Percentiles rank a stretch among this genome's conserved stretches.
Conservation (phyloP, 225 moss, liverwort and hornwort species). For the Physcomitrium patens region DNA sequence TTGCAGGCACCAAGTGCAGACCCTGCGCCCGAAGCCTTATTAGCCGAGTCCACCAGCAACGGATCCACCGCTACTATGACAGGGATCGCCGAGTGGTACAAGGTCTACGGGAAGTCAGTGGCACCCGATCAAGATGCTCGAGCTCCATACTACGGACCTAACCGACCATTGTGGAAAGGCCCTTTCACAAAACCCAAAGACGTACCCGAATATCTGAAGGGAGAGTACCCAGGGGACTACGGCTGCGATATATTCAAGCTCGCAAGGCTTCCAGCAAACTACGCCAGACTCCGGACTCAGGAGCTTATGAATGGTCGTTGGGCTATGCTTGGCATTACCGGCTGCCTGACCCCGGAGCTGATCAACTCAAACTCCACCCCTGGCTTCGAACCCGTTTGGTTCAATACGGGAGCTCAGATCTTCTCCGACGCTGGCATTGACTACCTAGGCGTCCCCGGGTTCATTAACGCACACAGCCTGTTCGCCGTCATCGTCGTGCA, state of each 20-base stretch:
- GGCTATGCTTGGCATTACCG: slow-evolving; percentile 58
- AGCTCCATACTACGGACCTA: slow-evolving; percentile 44
- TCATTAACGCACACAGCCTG: slow-evolving; percentile 51
- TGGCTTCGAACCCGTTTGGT: slow-evolving; percentile 49
- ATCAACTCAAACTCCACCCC: slow-evolving; percentile 20
- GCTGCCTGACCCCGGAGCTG: slow-evolving; percentile 51
- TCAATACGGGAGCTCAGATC: slow-evolving; percentile 42
- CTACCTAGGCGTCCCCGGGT: slow-evolving; percentile 43
- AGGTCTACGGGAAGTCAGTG: slow-evolving; percentile 48
- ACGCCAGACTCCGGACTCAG: slow-evolving; percentile 33
- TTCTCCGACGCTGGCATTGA: slow-evolving; percentile 52
- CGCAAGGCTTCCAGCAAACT: slow-evolving; percentile 35
- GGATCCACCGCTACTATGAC: not conserved
- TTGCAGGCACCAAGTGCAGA: slow-evolving; percentile 28
- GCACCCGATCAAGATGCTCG: slow-evolving; percentile 27
- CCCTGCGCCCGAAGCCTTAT: slow-evolving; percentile 22
- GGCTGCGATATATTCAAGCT: slow-evolving; percentile 55
- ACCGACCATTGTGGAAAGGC: slow-evolving; percentile 55
- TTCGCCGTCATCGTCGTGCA: slow-evolving; percentile 31
- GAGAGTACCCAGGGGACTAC: slow-evolving; percentile 61
- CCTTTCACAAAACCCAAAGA: slow-evolving; percentile 42
- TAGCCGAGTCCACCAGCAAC: not conserved
- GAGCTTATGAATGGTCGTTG: slow-evolving; percentile 59
- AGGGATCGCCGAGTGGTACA: slow-evolving; percentile 49
- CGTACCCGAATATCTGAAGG: slow-evolving; percentile 44